Evolutionary conservation across 208 protist species (phyloP).

Genomic region (Leptomonas pyrrhocoris): DNA sequence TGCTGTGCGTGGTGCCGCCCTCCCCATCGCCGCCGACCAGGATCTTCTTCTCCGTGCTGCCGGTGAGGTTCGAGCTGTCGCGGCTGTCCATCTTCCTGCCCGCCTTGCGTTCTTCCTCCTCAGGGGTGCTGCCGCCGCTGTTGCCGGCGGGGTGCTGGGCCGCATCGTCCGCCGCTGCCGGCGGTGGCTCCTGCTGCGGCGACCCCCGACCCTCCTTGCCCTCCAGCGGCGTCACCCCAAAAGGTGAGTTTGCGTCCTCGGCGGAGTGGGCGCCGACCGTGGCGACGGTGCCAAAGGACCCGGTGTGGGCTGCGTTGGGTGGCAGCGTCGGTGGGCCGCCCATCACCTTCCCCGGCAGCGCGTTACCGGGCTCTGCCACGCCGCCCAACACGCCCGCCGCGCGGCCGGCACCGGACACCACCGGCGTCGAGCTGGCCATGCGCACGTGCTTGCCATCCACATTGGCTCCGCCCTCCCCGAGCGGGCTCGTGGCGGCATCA

Average conservation of each 20-base stretch:
- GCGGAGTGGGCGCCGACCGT: slow-evolving; percentile 6
- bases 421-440: slow-evolving; percentile 17
- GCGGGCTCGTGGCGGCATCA: background rate
- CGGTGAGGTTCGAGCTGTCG: slow-evolving; percentile 27
- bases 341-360: background rate
- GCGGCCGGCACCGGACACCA: background rate
- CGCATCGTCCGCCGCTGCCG: background rate
- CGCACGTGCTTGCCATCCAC: background rate
- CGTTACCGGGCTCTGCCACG: background rate
- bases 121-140: slow-evolving; percentile 2
- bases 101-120: slow-evolving; percentile 20
- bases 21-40: slow-evolving; percentile 14
- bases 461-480: background rate
- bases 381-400: background rate
- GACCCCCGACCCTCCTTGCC: background rate
- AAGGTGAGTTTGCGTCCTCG: slow-evolving; percentile 3
- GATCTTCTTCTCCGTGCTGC: slow-evolving; percentile 34
- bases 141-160: background rate
- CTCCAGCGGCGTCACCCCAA: slow-evolving; percentile 4
- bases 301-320: background rate
- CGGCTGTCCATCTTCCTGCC: slow-evolving; percentile 11
- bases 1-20: slow-evolving; percentile 10
- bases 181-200: background rate
- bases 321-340: background rate
- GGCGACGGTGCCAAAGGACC: background rate